Percentiles rank a stretch among this genome's conserved stretches.
These are phyloP conservation scores for Pichia eremophila DNA, from an alignment of 805 yeast genomes.

Conservation along the genomic window DNA sequence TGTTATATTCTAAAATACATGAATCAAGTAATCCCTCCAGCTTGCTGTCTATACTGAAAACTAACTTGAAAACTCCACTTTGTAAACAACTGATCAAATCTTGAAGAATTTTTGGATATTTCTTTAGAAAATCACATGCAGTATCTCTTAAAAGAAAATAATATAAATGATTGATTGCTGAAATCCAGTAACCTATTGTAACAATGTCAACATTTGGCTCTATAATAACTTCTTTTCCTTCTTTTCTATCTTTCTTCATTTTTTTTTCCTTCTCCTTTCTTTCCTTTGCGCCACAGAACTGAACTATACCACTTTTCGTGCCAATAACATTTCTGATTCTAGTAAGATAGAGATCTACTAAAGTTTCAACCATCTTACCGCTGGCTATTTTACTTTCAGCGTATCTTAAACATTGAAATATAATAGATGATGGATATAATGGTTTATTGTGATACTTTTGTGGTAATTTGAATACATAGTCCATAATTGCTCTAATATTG, in stretches of 20 bases:
- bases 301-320: constrained; percentile 50
- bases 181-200: constrained; percentile 77
- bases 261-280: constrained; percentile 9
- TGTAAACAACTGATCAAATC: constrained; percentile 48
- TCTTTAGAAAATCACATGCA: constrained; percentile 39
- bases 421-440: constrained; percentile 56
- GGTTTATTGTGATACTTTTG: constrained; percentile 39
- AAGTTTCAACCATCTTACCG: constrained; percentile 44
- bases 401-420: constrained; percentile 63
- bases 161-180: constrained; percentile 65
- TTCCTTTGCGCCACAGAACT: constrained; percentile 18
- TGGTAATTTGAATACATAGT: constrained; percentile 38
- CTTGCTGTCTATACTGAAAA: constrained; percentile 56
- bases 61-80: constrained; percentile 54
- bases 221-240: constrained; percentile 3
- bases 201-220: constrained; percentile 46
- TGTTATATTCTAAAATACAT: constrained; percentile 65
- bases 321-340: constrained; percentile 52
- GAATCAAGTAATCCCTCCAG: constrained; percentile 49
- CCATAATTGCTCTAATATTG: constrained; percentile 40
- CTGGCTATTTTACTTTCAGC: constrained; percentile 52
- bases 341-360: constrained; percentile 51
- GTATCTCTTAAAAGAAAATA: constrained; percentile 66
- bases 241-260: constrained; percentile 9
- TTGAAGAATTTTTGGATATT: constrained; percentile 51